Base-by-base conservation (phyloP, 805 yeast species). In the Candida rishiriensis region DNA sequence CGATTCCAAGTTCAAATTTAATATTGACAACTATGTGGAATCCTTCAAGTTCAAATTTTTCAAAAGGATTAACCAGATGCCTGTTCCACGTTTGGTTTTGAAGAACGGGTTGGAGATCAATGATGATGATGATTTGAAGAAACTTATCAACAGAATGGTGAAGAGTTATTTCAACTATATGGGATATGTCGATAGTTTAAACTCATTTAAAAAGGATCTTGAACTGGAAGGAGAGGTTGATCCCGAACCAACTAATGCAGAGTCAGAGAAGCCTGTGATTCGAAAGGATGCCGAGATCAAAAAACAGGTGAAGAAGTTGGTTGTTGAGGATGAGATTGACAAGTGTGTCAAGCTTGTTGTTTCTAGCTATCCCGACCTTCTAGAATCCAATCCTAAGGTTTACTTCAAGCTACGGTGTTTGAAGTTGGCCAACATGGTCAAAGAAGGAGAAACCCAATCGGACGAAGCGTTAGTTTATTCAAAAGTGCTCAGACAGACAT, bases 181-280 rank as follows among this genome's bases (percentile, higher is more conserved):
- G 42, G 88, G 88, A 3, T 75, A 71, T 52, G 67, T 70, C 29
- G 78, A 78, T 43, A 74, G 79, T 3, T 75, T 79, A 2, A 67
- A 67, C 45, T 75, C 79, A 0, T 76, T 83, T 46, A 61, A 69
- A 17, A 59, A 65, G 32, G 88, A 81, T 49, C 52, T 75, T 29
- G 50, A 53, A 10, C 49, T 56, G 15, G 72, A 70, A 38, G 54
- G 49, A 21, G 47, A 44, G 46, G 66, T 58, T 29, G 55, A 57
- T 35, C 59, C 55, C 38, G 14, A 12, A 30, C 14, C 13, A 6
- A 60, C 59, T 11, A 49, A 59, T 2, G 57, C 53, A 18, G 70
- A 68, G 29, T 73, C 68, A 29, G 37, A 15, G 7, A 59, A 56
- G 7, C 66, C 67, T 37, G 52, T 69, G 13, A 63, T 57, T 33